phyloP scores from a whole-genome alignment of 306 rosid genomes.

The Begonia fuchsioides region DNA sequence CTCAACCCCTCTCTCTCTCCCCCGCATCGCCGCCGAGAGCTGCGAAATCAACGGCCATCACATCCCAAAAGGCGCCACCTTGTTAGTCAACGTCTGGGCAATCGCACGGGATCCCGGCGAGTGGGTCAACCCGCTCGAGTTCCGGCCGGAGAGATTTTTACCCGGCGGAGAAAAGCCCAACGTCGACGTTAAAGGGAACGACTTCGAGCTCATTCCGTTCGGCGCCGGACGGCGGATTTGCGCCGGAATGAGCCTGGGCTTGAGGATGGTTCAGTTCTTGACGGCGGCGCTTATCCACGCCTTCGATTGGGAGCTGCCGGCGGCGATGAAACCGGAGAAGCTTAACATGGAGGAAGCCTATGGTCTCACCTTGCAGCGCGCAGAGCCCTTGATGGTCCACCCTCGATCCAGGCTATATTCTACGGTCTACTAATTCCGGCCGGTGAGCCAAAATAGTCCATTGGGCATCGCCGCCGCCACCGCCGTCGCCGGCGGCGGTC shows the following conservation, averaged over 20 bases:
- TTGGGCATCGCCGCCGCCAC: too few species aligned
- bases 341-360: constrained; percentile 67
- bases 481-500: too few species aligned
- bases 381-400: constrained; percentile 26
- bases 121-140: constrained; percentile 45
- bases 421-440: constrained; percentile 12
- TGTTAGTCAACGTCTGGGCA: constrained; percentile 71
- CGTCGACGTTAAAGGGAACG: constrained; percentile 48
- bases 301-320: constrained; percentile 38
- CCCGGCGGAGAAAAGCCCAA: constrained; percentile 40
- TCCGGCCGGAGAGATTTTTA: constrained; percentile 57
- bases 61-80: constrained; percentile 63
- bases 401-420: constrained; percentile 37
- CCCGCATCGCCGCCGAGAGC: constrained; percentile 34
- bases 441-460: too few species aligned
- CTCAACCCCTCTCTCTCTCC: constrained; percentile 76
- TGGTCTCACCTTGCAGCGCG: constrained; percentile 63
- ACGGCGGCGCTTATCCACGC: constrained; percentile 39
- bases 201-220: constrained; percentile 66
- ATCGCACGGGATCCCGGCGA: constrained; percentile 50
- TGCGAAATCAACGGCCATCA: constrained; percentile 42
- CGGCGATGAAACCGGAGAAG: constrained; percentile 24
- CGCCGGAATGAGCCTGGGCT: constrained; percentile 51
- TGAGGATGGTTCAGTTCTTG: constrained; percentile 41
- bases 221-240: constrained; percentile 81